Conservation (phyloP, 306 rosid genomes). For the Pueraria montana region DNA sequence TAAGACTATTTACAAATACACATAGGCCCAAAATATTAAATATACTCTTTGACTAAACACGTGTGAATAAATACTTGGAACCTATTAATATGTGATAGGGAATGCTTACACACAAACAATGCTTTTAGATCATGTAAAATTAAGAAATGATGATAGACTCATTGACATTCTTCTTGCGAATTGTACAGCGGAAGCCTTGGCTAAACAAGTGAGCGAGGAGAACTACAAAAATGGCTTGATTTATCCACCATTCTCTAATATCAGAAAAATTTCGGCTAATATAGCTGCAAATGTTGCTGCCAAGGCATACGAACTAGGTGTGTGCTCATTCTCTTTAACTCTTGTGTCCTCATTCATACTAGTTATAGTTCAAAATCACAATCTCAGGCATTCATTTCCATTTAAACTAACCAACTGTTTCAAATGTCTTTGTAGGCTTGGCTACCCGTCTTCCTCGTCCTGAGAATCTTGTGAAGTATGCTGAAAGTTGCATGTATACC, state of each 20-base stretch:
- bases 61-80: not conserved
- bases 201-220: constrained; percentile 74
- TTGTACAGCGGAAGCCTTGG: constrained; percentile 81
- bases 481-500: constrained; percentile 95
- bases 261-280: constrained; percentile 86
- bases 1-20: not conserved
- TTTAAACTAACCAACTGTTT: constrained; percentile 12
- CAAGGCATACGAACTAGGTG: constrained; percentile 89
- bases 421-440: constrained; percentile 63
- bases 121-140: constrained; percentile 9
- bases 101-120: constrained; percentile 26
- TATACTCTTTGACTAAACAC: not conserved
- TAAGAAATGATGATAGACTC: not conserved
- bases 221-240: constrained; percentile 68
- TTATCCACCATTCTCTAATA: constrained; percentile 76
- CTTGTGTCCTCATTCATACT: not conserved
- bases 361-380: not conserved
- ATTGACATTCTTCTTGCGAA: constrained; percentile 22
- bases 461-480: constrained; percentile 73
- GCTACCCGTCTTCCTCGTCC: constrained; percentile 94
- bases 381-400: not conserved
- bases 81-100: not conserved
- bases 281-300: constrained; percentile 94
- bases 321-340: constrained; percentile 39
- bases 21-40: not conserved